A percentile compares a stretch with the other conserved stretches of the same genome.
phyloP scores from a whole-genome alignment of 2,329 filamentous ascomycete species.

The Xylariaceae sp. region DNA sequence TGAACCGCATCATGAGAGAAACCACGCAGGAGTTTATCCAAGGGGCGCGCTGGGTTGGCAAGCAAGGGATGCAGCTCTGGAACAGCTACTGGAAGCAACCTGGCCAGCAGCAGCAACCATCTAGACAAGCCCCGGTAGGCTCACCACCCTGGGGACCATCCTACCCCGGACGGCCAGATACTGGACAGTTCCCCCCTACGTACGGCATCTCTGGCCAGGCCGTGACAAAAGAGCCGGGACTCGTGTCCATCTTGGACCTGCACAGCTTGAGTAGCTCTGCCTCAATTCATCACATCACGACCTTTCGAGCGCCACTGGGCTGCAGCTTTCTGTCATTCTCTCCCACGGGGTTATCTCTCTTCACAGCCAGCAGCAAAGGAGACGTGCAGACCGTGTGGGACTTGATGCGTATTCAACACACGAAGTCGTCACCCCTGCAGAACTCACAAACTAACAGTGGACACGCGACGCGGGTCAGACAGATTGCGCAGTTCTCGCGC shows the following conservation, averaged over 20 bases:
- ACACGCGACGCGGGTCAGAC: conserved; percentile 59
- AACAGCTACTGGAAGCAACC: conserved; percentile 68
- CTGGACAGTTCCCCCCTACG: conserved; percentile 63
- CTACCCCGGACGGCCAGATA: conserved; percentile 39
- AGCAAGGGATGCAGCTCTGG: conserved; percentile 70
- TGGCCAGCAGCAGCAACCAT: conserved; percentile 33
- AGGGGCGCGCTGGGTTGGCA: conserved; percentile 67
- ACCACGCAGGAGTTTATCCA: conserved; percentile 72
- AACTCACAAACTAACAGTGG: conserved; percentile 38
- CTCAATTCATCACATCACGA: conserved; percentile 57
- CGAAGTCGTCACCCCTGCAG: conserved; percentile 54
- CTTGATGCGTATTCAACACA: conserved; percentile 57
- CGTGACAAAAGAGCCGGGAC: conserved; percentile 57
- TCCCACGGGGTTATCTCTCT: conserved; percentile 63
- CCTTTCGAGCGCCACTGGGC: conserved; percentile 63
- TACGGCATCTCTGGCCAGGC: conserved; percentile 56
- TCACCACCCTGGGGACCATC: conserved; percentile 40
- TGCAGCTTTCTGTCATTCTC: conserved; percentile 78
- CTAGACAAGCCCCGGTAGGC: conserved; percentile 34
- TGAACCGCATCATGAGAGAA: conserved; percentile 71
- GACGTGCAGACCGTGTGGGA: conserved; percentile 80
- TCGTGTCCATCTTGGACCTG: conserved; percentile 69
- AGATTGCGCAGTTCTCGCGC: conserved; percentile 80
- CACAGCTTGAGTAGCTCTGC: conserved; percentile 47
- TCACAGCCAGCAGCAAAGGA: conserved; percentile 77